Base-by-base conservation (phyloP, 108 stramenopile genomes). In the Pseudonitzschia pungens region DNA sequence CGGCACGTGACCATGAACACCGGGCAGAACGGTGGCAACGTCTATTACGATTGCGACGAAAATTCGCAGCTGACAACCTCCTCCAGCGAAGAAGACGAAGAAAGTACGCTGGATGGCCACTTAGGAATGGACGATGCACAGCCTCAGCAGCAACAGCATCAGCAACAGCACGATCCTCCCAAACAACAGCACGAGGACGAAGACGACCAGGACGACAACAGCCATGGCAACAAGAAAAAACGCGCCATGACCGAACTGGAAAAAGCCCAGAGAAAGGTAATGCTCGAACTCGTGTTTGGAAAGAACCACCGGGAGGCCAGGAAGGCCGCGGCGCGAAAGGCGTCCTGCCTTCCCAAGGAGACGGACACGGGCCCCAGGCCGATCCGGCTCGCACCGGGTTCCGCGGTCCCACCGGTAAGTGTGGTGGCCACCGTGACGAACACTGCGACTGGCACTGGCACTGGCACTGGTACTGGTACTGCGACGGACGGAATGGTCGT, bases 261-360 rank as follows among this genome's bases (percentile, higher is more conserved):
- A 69, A 43, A 63, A 55, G 75, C 75, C 33, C 75, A 76, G 36
- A 54, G 65, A 16, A 42, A 42, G 31, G 59, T 50, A 32, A 69
- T 76, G 59, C 16, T 68, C 28, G 59, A 69, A 21, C 58, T 76
- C 5, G 75, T 76, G 7, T 69, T 76, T 42, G 75, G 75, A 41
- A 54, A 29, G 24, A 36, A 36, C 36, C 60, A 62, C 36, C 29
- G n/a, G 32, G 36, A 62, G 33, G 29, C 36, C 0, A 62, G 28
- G 32, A 62, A 40, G 20, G 45, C 45, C 45, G 1, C 45, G 18
- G 36, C 36, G 36, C 36, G 36, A 6, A 36, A 36, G 36, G 36
- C 36, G n/a, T n/a, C 6, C 36, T 36, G 36, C 36, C 36, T 6
- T n/a, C 36, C 36, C 36, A 36, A 6, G 36, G 45, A 4, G 45